These are phyloP conservation scores for Taiozyma sp. DNA, from an alignment of 1,139 yeast species.

Conservation along the genomic window DNA sequence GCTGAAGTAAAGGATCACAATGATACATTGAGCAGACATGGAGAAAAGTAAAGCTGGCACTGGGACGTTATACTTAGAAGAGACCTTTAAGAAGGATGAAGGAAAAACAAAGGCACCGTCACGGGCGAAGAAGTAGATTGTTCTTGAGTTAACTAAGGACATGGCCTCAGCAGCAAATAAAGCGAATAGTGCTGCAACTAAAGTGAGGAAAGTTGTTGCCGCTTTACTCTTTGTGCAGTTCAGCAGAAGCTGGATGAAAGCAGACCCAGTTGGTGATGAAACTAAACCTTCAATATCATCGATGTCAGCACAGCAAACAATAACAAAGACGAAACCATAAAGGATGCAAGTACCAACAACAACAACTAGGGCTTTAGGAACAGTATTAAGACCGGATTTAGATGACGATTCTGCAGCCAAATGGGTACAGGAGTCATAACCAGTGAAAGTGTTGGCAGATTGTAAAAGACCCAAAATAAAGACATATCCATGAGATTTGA, in stretches of 20 bases:
- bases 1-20: slow-evolving; percentile 51
- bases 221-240: slow-evolving; percentile 59
- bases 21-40: slow-evolving; percentile 35
- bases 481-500: slow-evolving; percentile 21
- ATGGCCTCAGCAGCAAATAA: slow-evolving; percentile 54
- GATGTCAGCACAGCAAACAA: slow-evolving; percentile 46
- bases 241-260: slow-evolving; percentile 55
- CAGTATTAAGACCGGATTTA: slow-evolving; percentile 32
- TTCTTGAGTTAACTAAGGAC: slow-evolving; percentile 41
- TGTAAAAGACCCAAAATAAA: slow-evolving; percentile 24
- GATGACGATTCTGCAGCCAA: slow-evolving; percentile 60
- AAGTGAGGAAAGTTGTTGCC: slow-evolving; percentile 54
- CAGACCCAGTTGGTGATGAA: slow-evolving; percentile 40
- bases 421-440: slow-evolving; percentile 62
- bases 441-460: slow-evolving; percentile 22
- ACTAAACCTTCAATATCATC: slow-evolving; percentile 34
- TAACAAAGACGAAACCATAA: slow-evolving; percentile 50
- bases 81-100: slow-evolving; percentile 40
- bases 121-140: slow-evolving; percentile 43
- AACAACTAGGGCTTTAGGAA: slow-evolving; percentile 52
- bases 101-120: slow-evolving; percentile 43
- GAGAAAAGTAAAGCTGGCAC: slow-evolving; percentile 51
- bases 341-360: slow-evolving; percentile 46
- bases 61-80: slow-evolving; percentile 46
- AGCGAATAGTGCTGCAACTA: slow-evolving; percentile 51